Evolutionary conservation across 2,329 filamentous ascomycete genomes (phyloP).

Genomic region (Colletotrichum sp.): DNA sequence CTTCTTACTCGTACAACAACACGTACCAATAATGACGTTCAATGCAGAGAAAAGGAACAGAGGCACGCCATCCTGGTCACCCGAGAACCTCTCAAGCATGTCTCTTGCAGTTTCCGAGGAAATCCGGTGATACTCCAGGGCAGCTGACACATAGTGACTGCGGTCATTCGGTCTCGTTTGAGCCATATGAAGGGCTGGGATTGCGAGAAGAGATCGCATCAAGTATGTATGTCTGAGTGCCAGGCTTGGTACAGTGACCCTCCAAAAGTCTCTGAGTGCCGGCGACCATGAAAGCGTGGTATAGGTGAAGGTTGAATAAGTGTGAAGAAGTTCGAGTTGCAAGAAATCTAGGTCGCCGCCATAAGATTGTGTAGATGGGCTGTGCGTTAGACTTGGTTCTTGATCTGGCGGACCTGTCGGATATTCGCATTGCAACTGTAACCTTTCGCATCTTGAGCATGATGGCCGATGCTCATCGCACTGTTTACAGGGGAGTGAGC

Average conservation of each 20-base stretch:
- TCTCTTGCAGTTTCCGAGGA: background rate
- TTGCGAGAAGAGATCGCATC: background rate
- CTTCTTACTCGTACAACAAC: fast-evolving
- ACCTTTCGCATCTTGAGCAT: background rate
- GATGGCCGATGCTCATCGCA: background rate
- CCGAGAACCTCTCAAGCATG: background rate
- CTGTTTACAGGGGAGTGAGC: background rate
- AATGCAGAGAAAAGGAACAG: conserved; percentile 1
- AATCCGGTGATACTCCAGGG: background rate
- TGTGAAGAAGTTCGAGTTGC: conserved; percentile 5
- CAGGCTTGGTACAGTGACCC: background rate
- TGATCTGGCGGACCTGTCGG: background rate
- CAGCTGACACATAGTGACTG: background rate
- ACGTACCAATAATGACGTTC: background rate
- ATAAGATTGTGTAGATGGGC: background rate
- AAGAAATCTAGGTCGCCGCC: background rate
- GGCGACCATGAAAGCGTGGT: background rate
- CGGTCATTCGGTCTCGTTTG: background rate
- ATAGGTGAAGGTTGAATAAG: background rate
- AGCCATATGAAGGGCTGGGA: conserved; percentile 6
- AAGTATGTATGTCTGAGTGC: background rate
- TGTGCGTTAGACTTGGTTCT: fast-evolving
- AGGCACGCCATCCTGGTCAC: background rate
- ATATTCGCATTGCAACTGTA: background rate
- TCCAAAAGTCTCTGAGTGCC: conserved; percentile 3